Base-by-base conservation (phyloP, 805 yeast species). In the Metschnikowia amazonensis region DNA sequence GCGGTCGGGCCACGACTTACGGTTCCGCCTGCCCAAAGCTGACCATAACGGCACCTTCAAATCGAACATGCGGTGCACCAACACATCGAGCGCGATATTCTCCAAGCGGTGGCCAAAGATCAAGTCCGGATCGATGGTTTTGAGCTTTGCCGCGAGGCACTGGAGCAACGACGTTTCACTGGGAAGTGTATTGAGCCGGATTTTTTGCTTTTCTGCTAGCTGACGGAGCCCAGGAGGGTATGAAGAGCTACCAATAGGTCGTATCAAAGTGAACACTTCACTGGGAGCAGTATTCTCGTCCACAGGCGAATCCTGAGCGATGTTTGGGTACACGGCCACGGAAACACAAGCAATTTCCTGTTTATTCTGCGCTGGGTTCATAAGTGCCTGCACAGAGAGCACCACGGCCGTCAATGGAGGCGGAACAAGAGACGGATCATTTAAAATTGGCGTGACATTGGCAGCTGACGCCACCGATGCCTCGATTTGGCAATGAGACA, bases 331-430 rank as follows among this genome's bases (percentile, higher is more conserved):
- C 4, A 88, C 75, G 0, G 96, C 84, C 28, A 85, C 62, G 1
- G 96, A 80, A 16, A 92, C 83, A 2, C 96, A 81, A 2, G 88
- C 90, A 35, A 94, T 79, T 59, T 94, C 98, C 65, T 90, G 98
- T 51, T 77, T 81, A 57, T 87, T 84, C 45, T 75, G 80, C 52
- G 77, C 76, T n/a, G 77, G 64, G 57, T 89, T 86, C 81, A 89
- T 77, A 44, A 83, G 72, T 0, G 97, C 86, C 57, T 90, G 92
- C 4, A 92, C 80, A 1, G 92, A 76, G 25, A 94, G 66, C 10
- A 95, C 79, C 59, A 90, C 74, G 13, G 86, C 72, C 2, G 84
- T 87, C 50, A 94, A 67, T 32, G 58, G 56, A 7, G 82, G 80
- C 3, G 97, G 94, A 7, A 81, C 63, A 1, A 75, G 69, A 14